Conservation (phyloP, 2,329 filamentous ascomycete species). For the Fusarium papillatum region DNA sequence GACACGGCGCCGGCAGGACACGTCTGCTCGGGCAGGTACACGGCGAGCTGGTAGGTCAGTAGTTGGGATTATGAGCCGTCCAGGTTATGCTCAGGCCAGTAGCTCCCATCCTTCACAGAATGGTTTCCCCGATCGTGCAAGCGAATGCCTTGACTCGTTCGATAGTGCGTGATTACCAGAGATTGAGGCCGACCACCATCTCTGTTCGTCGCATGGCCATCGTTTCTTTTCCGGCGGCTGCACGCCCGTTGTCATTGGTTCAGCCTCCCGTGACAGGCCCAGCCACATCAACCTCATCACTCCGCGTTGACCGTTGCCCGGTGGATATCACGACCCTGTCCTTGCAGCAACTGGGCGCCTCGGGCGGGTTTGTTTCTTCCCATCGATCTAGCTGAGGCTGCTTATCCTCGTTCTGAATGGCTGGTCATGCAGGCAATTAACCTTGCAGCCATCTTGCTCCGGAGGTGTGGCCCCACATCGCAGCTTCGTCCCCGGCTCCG, state of each 20-base stretch:
- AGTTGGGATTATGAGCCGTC: neutral
- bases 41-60: neutral
- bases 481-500: neutral
- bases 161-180: constrained; percentile 37
- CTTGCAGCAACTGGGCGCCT: neutral
- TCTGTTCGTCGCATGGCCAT: constrained; percentile 9
- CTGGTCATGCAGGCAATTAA: constrained; percentile 28
- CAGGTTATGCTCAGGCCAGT: neutral
- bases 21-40: neutral
- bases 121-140: constrained; percentile 25
- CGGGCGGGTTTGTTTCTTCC: constrained; percentile 4
- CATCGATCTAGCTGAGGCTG: constrained; percentile 10
- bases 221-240: constrained; percentile 23
- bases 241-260: constrained; percentile 29
- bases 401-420: constrained; percentile 14
- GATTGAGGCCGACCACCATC: constrained; percentile 29
- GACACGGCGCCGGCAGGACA: constrained; percentile 1
- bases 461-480: constrained; percentile 2
- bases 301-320: constrained; percentile 18
- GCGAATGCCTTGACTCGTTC: constrained; percentile 34
- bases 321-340: constrained; percentile 21
- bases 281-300: constrained; percentile 22
- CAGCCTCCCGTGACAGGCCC: constrained; percentile 6
- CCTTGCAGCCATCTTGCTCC: constrained; percentile 16
- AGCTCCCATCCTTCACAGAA: neutral